These are phyloP conservation scores for Rhodamnia rubescens DNA, from an alignment of 345 rosid species.

Conservation along the genomic window DNA sequence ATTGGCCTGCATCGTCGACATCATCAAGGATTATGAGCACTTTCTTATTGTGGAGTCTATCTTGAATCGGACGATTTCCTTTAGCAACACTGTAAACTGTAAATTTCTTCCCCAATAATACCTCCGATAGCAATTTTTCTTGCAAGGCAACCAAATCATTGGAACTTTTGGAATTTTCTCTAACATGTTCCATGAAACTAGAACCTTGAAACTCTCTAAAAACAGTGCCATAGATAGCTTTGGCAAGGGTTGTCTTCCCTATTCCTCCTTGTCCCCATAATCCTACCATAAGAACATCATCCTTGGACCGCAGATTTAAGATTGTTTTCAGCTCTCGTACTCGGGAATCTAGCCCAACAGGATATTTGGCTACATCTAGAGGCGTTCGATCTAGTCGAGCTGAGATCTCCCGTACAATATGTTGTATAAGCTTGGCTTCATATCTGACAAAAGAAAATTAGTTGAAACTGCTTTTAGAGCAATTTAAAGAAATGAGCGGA, in stretches of 20 bases:
- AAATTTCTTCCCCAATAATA: not conserved
- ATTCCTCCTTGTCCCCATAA: slow-evolving; percentile 41
- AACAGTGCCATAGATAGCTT: slow-evolving; percentile 4
- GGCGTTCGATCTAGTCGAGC: not conserved
- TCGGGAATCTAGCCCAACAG: slow-evolving; percentile 19
- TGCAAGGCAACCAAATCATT: not conserved
- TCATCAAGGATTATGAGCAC: slow-evolving; percentile 11
- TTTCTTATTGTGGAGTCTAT: not conserved
- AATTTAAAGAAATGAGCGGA: not conserved
- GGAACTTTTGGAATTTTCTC: not conserved
- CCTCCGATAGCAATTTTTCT: not conserved
- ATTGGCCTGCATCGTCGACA: not conserved
- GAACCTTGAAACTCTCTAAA: slow-evolving; percentile 10
- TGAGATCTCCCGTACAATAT: not conserved
- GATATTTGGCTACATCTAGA: not conserved
- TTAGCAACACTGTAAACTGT: not conserved
- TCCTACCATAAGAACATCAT: slow-evolving; percentile 16
- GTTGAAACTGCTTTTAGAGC: not conserved
- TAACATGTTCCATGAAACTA: slow-evolving; percentile 14
- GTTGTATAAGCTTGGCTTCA: not conserved
- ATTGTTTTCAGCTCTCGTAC: slow-evolving; percentile 1
- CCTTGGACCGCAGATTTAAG: not conserved
- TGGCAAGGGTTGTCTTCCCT: slow-evolving; percentile 44
- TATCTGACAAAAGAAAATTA: not conserved
- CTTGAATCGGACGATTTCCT: not conserved